These are phyloP conservation scores for Spathaspora passalidarum DNA, from an alignment of 805 yeast genomes.

Conservation along the genomic window DNA sequence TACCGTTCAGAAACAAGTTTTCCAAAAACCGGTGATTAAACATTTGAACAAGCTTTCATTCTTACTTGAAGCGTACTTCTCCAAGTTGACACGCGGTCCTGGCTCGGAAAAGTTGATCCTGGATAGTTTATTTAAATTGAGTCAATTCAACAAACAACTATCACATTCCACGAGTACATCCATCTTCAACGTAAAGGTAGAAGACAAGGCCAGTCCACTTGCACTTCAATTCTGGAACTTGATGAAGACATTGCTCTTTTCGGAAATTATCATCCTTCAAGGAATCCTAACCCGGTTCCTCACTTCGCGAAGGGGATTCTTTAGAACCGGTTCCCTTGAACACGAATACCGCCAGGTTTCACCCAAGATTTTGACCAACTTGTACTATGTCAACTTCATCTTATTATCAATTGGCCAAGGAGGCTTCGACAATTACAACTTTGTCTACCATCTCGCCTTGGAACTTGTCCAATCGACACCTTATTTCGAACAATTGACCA, in stretches of 20 bases:
- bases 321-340: neutral
- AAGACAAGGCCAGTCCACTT: slow-evolving; percentile 6
- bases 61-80: slow-evolving; percentile 37
- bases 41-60: slow-evolving; percentile 49
- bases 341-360: slow-evolving; percentile 20
- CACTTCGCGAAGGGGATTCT: neutral
- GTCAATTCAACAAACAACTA: slow-evolving; percentile 26
- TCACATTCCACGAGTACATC: slow-evolving; percentile 14
- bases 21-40: slow-evolving; percentile 41
- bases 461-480: slow-evolving; percentile 33
- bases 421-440: slow-evolving; percentile 63
- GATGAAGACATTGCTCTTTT: slow-evolving; percentile 42
- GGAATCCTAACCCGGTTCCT: slow-evolving; percentile 42
- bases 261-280: slow-evolving; percentile 49
- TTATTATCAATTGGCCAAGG: slow-evolving; percentile 57
- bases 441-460: slow-evolving; percentile 48
- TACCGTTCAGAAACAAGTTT: slow-evolving; percentile 10
- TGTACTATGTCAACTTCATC: slow-evolving; percentile 47
- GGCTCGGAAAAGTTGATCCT: slow-evolving; percentile 17
- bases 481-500: slow-evolving; percentile 29
- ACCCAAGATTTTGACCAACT: slow-evolving; percentile 31
- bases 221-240: slow-evolving; percentile 33
- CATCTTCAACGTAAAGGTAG: slow-evolving; percentile 13
- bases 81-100: slow-evolving; percentile 11
- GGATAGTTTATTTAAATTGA: slow-evolving; percentile 19